Percentiles rank a stretch among this genome's conserved stretches.
phyloP scores from a whole-genome alignment of 1,284 basidiomycete genomes.

The Puccinia novopanici region DNA sequence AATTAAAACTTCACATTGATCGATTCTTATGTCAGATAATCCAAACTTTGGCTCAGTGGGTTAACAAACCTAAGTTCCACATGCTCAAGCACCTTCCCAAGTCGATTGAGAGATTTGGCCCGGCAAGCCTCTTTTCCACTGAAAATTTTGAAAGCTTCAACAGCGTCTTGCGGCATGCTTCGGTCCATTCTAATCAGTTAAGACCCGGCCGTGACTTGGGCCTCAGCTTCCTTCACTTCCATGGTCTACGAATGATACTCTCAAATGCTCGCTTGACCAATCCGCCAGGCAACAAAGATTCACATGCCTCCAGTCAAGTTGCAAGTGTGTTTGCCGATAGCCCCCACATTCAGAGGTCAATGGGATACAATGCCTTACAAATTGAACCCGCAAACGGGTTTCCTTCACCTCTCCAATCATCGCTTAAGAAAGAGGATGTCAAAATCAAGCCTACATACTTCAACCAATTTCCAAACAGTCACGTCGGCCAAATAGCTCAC shows the following conservation, averaged over 20 bases:
- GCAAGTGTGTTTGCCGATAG: no score
- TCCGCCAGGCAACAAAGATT: background rate
- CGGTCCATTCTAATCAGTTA: background rate
- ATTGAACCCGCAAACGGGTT: background rate
- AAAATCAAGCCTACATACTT: background rate
- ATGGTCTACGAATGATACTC: background rate
- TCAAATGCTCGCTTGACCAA: background rate
- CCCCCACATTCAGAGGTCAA: background rate
- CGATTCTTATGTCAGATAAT: slow-evolving; percentile 57
- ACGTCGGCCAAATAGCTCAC: background rate
- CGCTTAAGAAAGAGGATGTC: background rate
- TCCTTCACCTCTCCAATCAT: background rate
- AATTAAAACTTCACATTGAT: slow-evolving; percentile 55
- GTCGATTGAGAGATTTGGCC: slow-evolving; percentile 48
- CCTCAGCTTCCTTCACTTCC: background rate
- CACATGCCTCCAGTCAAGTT: background rate
- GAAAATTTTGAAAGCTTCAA: background rate
- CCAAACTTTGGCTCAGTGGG: slow-evolving; percentile 58
- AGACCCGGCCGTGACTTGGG: background rate
- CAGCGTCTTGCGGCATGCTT: background rate
- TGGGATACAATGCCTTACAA: background rate
- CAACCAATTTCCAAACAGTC: background rate
- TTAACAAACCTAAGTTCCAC: slow-evolving; percentile 62
- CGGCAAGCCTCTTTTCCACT: background rate
- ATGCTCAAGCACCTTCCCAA: slow-evolving; percentile 54